Evolutionary conservation across 345 rosid species (phyloP), one percentile per base, ranked within the genome.

Genomic region (Heritiera littoralis): DNA sequence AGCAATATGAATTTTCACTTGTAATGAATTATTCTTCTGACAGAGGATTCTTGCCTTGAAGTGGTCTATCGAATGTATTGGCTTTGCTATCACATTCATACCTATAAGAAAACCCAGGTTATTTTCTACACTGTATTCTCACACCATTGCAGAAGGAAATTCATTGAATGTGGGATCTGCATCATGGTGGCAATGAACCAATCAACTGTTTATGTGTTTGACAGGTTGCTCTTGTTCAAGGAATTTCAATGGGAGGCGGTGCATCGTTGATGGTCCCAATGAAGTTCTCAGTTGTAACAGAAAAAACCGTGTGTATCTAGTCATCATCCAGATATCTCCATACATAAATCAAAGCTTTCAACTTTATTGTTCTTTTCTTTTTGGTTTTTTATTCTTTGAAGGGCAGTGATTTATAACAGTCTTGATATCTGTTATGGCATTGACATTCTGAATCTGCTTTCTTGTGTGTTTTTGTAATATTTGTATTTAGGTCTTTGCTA

Each of bases 181-280:
- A 28, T 72, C 52, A 13, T 12, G 9, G 4, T 49, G 9, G 23
- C 43, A 28, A 68, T 7, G 35, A 65, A 17, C 49, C 35, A 30
- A 30, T 61, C 43, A 28, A 35, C 55, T 45, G 17, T 69, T 63
- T 23, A 66, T 79, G n/a, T 63, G n/a, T 77, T 79, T 76, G 55
- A 76, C 84, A 93, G 99, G 95, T 95, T 66, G 87, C 97, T 80
- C 94, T 95, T 77, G 93, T 86, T 72, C 85, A 92, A 83, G 99
- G 99, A 79, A 92, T 93, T 69, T 76, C 97, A n/a, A 95, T 95
- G 96, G 99, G 99, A 38, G 99, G 99, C 66, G 99, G 98, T 56
- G 98, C 99, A 67, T 88, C 97, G 13, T 82, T 93, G 59, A 89
- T 92, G 99, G 98, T 88, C 54, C 98, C 98, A 18, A 88, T 92